Conservation (phyloP, 768 basidiomycete genomes). For the Paxillus rubicundulus region DNA sequence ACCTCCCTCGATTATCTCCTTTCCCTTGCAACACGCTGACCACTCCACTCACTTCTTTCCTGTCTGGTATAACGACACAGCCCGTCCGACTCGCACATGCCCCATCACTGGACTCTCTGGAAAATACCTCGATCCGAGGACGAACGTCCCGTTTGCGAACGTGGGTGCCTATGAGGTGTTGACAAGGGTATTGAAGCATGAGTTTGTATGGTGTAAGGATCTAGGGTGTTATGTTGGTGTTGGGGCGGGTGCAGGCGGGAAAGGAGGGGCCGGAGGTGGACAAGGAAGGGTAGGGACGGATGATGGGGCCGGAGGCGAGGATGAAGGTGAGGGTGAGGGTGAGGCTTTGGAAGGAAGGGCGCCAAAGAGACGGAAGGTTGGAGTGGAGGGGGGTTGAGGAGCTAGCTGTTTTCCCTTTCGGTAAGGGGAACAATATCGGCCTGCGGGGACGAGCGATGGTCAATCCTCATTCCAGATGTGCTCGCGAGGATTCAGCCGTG, state of each 20-base stretch:
- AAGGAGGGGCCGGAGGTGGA: background rate
- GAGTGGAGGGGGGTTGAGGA: background rate
- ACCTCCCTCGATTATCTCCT: constrained; percentile 1
- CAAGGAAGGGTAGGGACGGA: background rate
- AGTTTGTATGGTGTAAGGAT: constrained; percentile 60
- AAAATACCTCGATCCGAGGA: constrained; percentile 75
- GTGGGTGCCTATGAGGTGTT: constrained; percentile 62
- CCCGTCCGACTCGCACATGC: constrained; percentile 63
- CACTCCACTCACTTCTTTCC: too few species aligned
- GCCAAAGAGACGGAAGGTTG: constrained; percentile 16
- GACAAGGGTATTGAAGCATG: constrained; percentile 58
- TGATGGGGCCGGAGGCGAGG: background rate
- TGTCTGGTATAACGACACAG: constrained; percentile 33
- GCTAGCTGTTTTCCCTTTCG: too few species aligned
- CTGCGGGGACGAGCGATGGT: too few species aligned
- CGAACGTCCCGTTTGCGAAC: constrained; percentile 77
- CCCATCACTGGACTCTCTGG: constrained; percentile 78
- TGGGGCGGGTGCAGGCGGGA: background rate
- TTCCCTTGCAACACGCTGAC: background rate
- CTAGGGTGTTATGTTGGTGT: constrained; percentile 43
- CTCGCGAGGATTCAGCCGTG: too few species aligned
- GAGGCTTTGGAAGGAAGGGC: constrained; percentile 10
- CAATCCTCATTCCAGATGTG: too few species aligned
- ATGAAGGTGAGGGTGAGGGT: background rate
- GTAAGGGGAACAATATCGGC: too few species aligned